A percentile compares a stretch with the other conserved stretches of the same genome.
These are phyloP conservation scores for Chenopodium suecicum DNA, from an alignment of 148 eudicot genomes.

Conservation along the genomic window DNA sequence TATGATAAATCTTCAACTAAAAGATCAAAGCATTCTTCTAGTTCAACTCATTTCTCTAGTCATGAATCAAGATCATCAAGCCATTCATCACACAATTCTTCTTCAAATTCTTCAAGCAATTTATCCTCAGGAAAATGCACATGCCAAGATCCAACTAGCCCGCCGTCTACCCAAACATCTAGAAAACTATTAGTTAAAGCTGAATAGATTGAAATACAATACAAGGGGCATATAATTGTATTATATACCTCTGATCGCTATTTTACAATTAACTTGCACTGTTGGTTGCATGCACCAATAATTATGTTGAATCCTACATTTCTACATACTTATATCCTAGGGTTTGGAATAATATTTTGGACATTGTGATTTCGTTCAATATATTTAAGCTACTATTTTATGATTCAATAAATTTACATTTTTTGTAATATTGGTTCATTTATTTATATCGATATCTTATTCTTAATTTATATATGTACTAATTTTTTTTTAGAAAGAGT, in stretches of 20 bases:
- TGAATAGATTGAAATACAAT: neutral
- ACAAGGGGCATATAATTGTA: neutral
- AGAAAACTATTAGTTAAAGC: neutral
- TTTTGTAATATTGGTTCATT: too few species aligned
- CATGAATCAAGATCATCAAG: neutral
- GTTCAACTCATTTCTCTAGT: neutral
- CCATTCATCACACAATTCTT: neutral
- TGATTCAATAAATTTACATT: too few species aligned
- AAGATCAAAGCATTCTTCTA: too few species aligned
- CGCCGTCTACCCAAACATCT: neutral
- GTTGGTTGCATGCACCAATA: neutral
- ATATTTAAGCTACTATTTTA: too few species aligned
- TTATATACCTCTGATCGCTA: neutral
- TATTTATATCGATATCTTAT: too few species aligned
- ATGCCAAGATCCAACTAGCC: neutral
- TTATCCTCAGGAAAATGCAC: neutral
- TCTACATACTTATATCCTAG: neutral
- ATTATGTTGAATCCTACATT: neutral
- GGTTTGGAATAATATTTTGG: neutral
- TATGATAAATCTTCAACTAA: neutral
- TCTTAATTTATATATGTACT: too few species aligned
- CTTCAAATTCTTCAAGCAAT: neutral
- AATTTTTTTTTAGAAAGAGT: too few species aligned
- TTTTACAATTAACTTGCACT: neutral
- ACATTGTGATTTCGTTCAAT: neutral